phyloP scores from a whole-genome alignment of 805 yeast species.

The Teunomyces aglyptinius region DNA sequence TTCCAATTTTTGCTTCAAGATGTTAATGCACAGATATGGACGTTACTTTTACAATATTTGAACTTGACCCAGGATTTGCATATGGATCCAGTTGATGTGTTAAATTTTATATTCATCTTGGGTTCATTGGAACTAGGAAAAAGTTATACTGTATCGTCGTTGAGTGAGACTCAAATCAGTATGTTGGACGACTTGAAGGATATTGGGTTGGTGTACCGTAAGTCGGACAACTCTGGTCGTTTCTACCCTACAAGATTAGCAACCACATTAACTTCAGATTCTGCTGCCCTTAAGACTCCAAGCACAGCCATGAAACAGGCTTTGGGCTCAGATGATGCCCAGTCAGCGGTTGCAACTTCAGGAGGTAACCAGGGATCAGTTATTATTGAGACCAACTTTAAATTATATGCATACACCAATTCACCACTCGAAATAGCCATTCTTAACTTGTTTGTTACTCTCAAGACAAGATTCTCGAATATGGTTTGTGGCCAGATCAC shows the following conservation, averaged over 20 bases:
- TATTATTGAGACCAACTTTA: slow-evolving; percentile 90
- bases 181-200: slow-evolving; percentile 90
- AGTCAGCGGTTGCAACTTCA: slow-evolving; percentile 7
- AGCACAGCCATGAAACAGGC: slow-evolving; percentile 74
- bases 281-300: slow-evolving; percentile 67
- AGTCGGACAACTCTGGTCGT: slow-evolving; percentile 51
- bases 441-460: slow-evolving; percentile 79
- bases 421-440: slow-evolving; percentile 95
- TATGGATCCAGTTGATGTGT: slow-evolving; percentile 95
- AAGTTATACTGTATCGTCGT: slow-evolving; percentile 68
- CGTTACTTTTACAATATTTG: slow-evolving; percentile 80
- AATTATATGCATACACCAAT: slow-evolving; percentile 87
- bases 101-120: slow-evolving; percentile 88
- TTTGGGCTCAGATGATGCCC: slow-evolving; percentile 27
- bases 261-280: slow-evolving; percentile 84
- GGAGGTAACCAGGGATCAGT: slow-evolving; percentile 56
- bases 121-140: slow-evolving; percentile 92
- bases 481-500: slow-evolving; percentile 93
- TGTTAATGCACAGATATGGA: slow-evolving; percentile 93
- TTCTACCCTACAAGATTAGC: slow-evolving; percentile 92
- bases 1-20: slow-evolving; percentile 93
- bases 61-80: slow-evolving; percentile 78
- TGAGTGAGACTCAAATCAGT: slow-evolving; percentile 76
- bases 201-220: slow-evolving; percentile 80
- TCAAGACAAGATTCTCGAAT: slow-evolving; percentile 81